Conservation (phyloP, 331 rosid genomes). For the Cydonia oblonga region DNA sequence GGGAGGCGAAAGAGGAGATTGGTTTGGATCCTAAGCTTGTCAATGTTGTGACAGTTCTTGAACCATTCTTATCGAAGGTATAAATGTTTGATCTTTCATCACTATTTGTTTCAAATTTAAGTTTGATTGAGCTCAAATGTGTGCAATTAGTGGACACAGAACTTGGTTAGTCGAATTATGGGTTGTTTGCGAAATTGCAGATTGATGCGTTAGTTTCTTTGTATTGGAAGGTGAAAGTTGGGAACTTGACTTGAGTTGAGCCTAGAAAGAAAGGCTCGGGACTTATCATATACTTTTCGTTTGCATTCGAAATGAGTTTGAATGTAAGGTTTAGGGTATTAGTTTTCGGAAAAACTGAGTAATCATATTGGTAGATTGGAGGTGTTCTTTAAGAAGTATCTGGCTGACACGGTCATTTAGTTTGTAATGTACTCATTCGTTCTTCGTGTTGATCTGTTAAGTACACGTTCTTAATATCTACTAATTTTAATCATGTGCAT, state of each 20-base stretch:
- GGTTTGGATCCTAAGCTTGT: slow-evolving; percentile 81
- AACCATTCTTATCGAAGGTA: slow-evolving; percentile 92
- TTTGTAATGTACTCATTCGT: not conserved
- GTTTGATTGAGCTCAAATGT: not conserved
- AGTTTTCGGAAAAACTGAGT: not conserved
- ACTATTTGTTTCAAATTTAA: not conserved
- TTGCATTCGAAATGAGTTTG: not conserved
- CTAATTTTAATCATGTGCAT: not conserved
- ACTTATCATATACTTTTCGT: not conserved
- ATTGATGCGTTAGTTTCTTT: not conserved
- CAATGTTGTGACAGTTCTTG: slow-evolving; percentile 64
- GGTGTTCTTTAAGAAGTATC: not conserved
- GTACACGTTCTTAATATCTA: not conserved
- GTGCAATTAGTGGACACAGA: not conserved
- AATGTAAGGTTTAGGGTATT: not conserved
- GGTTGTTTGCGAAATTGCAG: not conserved
- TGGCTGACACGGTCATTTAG: not conserved
- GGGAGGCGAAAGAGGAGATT: slow-evolving; percentile 91
- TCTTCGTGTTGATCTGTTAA: not conserved
- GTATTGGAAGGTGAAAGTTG: not conserved
- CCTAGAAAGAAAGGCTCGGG: not conserved
- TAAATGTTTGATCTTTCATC: not conserved
- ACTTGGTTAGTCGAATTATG: not conserved
- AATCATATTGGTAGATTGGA: not conserved
- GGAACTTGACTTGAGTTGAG: not conserved